A percentile compares a stretch with the other conserved stretches of the same genome.
phyloP scores from a whole-genome alignment of 2,329 filamentous ascomycete genomes.

The Amauroascus niger region DNA sequence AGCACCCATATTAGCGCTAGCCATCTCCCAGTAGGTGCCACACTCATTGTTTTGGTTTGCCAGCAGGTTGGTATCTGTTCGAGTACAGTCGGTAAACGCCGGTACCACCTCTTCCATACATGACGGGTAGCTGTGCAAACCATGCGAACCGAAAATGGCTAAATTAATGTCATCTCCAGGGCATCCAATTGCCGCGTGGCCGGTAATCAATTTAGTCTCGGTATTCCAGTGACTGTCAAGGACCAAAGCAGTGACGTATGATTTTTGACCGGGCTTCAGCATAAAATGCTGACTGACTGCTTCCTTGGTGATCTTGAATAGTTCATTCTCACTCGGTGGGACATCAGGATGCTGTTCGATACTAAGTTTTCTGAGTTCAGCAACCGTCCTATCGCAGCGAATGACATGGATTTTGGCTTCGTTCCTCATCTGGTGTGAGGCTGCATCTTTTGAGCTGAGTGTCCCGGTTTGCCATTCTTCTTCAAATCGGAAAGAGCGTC shows the following conservation, averaged over 20 bases:
- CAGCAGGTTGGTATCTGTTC: slow-evolving; percentile 58
- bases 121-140: slow-evolving; percentile 80
- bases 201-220: slow-evolving; percentile 57
- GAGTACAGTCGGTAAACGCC: slow-evolving; percentile 81
- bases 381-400: slow-evolving; percentile 69
- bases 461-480: slow-evolving; percentile 89
- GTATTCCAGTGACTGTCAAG: slow-evolving; percentile 86
- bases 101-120: slow-evolving; percentile 82
- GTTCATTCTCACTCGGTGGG: slow-evolving; percentile 47
- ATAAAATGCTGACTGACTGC: slow-evolving; percentile 71
- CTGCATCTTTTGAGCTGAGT: slow-evolving; percentile 63
- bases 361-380: slow-evolving; percentile 69
- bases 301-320: slow-evolving; percentile 67
- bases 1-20: slow-evolving; percentile 84
- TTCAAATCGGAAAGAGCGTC: slow-evolving; percentile 80
- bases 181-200: slow-evolving; percentile 77
- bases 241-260: slow-evolving; percentile 77
- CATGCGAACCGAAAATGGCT: slow-evolving; percentile 86
- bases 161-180: slow-evolving; percentile 63
- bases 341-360: slow-evolving; percentile 46
- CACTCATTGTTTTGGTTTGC: slow-evolving; percentile 80
- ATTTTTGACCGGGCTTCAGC: slow-evolving; percentile 64
- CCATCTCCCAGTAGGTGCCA: slow-evolving; percentile 91
- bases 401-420: slow-evolving; percentile 87
- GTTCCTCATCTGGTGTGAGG: slow-evolving; percentile 66